Conservation (phyloP, 2,329 filamentous ascomycete genomes). For the Botrytis aclada region DNA sequence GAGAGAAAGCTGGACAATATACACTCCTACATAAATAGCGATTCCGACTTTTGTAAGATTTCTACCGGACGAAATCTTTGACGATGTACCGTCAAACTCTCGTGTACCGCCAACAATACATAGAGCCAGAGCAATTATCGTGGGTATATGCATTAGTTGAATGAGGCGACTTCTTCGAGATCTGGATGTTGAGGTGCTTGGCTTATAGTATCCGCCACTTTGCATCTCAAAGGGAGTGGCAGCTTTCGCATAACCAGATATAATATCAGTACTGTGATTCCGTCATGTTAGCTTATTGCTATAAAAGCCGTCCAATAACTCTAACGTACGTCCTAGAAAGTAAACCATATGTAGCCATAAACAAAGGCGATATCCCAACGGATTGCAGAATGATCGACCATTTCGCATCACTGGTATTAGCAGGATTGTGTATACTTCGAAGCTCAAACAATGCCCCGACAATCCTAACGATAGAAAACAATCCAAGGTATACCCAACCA, state of each 20-base stretch:
- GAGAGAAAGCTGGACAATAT: conserved; percentile 28
- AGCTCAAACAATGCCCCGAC: conserved; percentile 37
- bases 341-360: conserved; percentile 32
- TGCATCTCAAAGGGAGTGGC: background rate
- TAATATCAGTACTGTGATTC: background rate
- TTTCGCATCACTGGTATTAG: conserved; percentile 34
- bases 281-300: background rate
- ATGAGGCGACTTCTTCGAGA: conserved; percentile 33
- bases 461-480: conserved; percentile 38
- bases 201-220: conserved; percentile 18
- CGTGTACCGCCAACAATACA: conserved; percentile 35
- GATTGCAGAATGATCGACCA: conserved; percentile 35
- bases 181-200: conserved; percentile 22
- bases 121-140: conserved; percentile 34
- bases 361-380: conserved; percentile 32
- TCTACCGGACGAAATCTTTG: conserved; percentile 26
- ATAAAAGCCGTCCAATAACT: too few relatives aligned
- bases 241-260: background rate
- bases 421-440: conserved; percentile 29
- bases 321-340: conserved; percentile 32
- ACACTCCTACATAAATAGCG: conserved; percentile 35
- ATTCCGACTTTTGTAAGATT: conserved; percentile 32
- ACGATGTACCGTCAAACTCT: conserved; percentile 21
- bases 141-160: conserved; percentile 33
- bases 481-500: conserved; percentile 39